Conservation (phyloP, 805 yeast species). For the Tetrapisispora arboricola region DNA sequence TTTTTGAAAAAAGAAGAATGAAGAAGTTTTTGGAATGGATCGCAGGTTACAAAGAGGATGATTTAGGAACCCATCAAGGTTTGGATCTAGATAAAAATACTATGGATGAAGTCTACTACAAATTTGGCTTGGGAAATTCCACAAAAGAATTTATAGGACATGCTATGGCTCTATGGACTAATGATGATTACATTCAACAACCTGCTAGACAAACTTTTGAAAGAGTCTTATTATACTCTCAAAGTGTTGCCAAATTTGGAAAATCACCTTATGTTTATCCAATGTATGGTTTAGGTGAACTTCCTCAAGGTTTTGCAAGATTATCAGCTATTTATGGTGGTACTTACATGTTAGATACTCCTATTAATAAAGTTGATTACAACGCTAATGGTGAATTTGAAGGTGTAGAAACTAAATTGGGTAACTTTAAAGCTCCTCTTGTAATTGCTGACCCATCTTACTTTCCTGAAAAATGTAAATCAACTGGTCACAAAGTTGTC, state of each 20-base stretch:
- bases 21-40: conserved; percentile 84
- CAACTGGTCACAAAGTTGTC: conserved; percentile 29
- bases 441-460: conserved; percentile 97
- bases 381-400: conserved; percentile 60
- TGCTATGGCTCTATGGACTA: conserved; percentile 95
- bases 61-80: conserved; percentile 71
- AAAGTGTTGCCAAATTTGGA: conserved; percentile 89
- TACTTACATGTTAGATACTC: conserved; percentile 95
- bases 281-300: conserved; percentile 89
- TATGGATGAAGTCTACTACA: conserved; percentile 81
- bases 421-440: conserved; percentile 81
- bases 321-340: conserved; percentile 97
- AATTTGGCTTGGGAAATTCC: conserved; percentile 85
- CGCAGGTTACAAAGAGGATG: conserved; percentile 70
- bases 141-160: conserved; percentile 96
- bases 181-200: conserved; percentile 76
- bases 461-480: conserved; percentile 54
- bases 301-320: conserved; percentile 98
- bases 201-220: conserved; percentile 91
- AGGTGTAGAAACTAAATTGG: conserved; percentile 88
- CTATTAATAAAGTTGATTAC: conserved; percentile 80
- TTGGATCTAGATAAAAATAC: conserved; percentile 77
- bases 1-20: conserved; percentile 93
- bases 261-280: conserved; percentile 96
- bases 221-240: conserved; percentile 73